Evolutionary conservation across 1,139 yeast species (phyloP), one percentile per base, ranked within the genome.

Genomic region (Lodderomyces oxycetoniae): DNA sequence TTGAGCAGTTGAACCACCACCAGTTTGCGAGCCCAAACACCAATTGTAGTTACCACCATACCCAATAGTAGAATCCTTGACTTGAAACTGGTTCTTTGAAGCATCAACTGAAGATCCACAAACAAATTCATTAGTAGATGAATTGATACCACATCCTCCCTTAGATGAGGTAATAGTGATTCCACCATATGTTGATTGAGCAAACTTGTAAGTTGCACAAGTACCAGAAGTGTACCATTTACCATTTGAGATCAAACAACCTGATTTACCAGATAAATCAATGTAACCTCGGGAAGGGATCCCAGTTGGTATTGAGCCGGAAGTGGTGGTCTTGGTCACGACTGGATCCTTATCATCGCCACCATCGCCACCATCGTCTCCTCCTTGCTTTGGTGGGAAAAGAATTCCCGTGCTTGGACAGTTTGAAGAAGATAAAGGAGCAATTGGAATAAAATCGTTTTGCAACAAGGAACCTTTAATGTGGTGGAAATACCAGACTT

Each of bases 401-500:
- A 71, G 74, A 48, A 89, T 83, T 3, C 91, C 91, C 4, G 64
- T 55, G 3, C 62, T 66, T 1, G 89, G 89, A 56, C 97, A 91
- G 37, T 74, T 69, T n/a, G 47, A 35, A 17, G 49, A 49, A 36
- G 59, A 52, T 30, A 82, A 59, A 1, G 86, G 59, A 35, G 82
- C 83, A 31, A 84, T 77, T 14, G 83, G 83, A 10, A 67, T 53
- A 51, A 83, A 89, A 15, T 75, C 57, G 35, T 88, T 88, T 23
- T 66, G 62, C 25, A 75, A 63, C 9, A 89, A 67, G 0, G 96
- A 77, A 0, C 97, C 97, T 46, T 72, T 64, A 37, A 89, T 63
- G 42, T 81, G 73, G 60, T 85, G 91, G 61, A 74, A 89, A 59
- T 89, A 91, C 96, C 96, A 89, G 19, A 91, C 72, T 57, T 91